Conservation (phyloP, 495 filamentous ascomycete species). For the Penicillium daleae region DNA sequence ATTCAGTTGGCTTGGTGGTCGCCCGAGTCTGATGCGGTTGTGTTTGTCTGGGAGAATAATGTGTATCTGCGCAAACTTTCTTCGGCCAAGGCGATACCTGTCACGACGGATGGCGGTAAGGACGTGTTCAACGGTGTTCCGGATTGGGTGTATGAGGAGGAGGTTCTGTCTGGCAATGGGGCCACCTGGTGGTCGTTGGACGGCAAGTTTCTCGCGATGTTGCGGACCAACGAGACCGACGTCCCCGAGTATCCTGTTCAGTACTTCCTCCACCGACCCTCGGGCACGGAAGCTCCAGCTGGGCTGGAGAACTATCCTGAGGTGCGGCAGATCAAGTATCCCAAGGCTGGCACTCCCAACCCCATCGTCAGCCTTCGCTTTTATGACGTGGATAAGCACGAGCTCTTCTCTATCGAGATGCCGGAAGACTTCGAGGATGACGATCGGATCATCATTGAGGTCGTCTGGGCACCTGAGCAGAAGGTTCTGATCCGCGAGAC, state of each 20-base stretch:
- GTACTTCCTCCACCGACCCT: conserved; percentile 88
- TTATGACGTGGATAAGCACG: conserved; percentile 80
- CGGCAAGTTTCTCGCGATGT: conserved; percentile 84
- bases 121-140: conserved; percentile 96
- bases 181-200: conserved; percentile 95
- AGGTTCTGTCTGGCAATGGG: conserved; percentile 79
- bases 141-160: conserved; percentile 99
- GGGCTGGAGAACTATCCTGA: conserved; percentile 92
- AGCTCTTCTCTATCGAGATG: conserved; percentile 79
- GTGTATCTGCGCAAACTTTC: conserved; percentile 77
- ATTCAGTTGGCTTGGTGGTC: conserved; percentile 91
- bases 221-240: conserved; percentile 87
- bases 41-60: conserved; percentile 88
- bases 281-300: conserved; percentile 67
- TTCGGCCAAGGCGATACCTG: conserved; percentile 61
- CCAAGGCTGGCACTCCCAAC: conserved; percentile 93
- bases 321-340: conserved; percentile 91
- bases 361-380: conserved; percentile 85
- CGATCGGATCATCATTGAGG: conserved; percentile 88
- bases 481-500: conserved; percentile 87
- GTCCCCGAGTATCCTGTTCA: conserved; percentile 95
- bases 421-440: conserved; percentile 77
- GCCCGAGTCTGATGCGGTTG: conserved; percentile 80
- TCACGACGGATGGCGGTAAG: conserved; percentile 83
- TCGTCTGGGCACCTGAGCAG: conserved; percentile 81